Conservation (phyloP, 768 basidiomycete genomes). For the Xerocomellus amylosporus region DNA sequence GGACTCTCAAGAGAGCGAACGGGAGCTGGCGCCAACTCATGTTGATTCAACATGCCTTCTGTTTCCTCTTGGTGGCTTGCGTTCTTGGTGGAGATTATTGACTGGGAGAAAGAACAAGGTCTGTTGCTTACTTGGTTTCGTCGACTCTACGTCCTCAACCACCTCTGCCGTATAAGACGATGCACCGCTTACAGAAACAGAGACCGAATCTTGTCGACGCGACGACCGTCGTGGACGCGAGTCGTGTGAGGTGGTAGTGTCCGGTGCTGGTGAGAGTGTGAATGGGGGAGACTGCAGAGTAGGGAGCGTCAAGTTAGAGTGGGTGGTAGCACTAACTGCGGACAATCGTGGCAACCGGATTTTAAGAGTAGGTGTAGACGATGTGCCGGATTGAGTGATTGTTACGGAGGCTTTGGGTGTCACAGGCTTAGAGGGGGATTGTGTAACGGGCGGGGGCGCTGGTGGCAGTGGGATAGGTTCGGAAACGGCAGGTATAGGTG, state of each 20-base stretch:
- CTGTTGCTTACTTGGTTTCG: slow-evolving; percentile 29
- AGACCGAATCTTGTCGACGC: slow-evolving; percentile 30
- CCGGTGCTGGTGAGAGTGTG: slow-evolving; percentile 23
- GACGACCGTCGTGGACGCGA: slow-evolving; percentile 28
- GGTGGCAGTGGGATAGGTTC: slow-evolving; percentile 10
- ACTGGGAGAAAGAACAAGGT: background rate
- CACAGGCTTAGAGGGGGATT: slow-evolving; percentile 20
- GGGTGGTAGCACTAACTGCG: slow-evolving; percentile 27
- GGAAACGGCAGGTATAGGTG: slow-evolving; percentile 14
- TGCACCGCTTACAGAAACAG: slow-evolving; percentile 31
- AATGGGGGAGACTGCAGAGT: slow-evolving; percentile 22
- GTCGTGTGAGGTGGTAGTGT: slow-evolving; percentile 17
- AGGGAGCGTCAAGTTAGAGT: slow-evolving; percentile 20
- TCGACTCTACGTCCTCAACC: slow-evolving; percentile 24
- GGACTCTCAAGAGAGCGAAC: background rate
- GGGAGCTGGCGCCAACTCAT: background rate
- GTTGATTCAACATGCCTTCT: slow-evolving; percentile 22
- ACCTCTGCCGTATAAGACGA: slow-evolving; percentile 32
- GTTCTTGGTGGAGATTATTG: slow-evolving; percentile 16
- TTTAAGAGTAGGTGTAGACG: slow-evolving; percentile 35
- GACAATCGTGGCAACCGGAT: slow-evolving; percentile 33
- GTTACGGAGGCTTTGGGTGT: slow-evolving; percentile 36
- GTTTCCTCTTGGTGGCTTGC: slow-evolving; percentile 22
- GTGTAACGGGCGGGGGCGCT: slow-evolving; percentile 10
- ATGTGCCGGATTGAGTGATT: slow-evolving; percentile 32